Conservation (phyloP, 441 rosid species). For the Erodium texanum region DNA sequence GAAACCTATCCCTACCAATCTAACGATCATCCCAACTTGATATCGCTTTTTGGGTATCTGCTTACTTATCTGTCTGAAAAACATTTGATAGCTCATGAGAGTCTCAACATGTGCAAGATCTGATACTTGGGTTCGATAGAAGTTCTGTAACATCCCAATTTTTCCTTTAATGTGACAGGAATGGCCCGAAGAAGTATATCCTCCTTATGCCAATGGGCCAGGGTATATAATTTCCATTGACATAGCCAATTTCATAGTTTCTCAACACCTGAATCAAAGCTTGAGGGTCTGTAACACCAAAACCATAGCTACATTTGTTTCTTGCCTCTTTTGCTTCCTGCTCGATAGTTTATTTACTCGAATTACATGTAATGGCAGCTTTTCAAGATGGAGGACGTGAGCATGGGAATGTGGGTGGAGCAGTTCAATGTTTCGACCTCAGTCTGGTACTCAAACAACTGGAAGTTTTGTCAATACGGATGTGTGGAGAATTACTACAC, state of each 20-base stretch:
- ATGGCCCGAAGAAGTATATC: conserved; percentile 88
- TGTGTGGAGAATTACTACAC: conserved; percentile 82
- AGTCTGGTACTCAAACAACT: conserved; percentile 78
- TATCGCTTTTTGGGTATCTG: background rate
- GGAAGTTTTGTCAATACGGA: conserved; percentile 95
- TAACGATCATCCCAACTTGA: background rate
- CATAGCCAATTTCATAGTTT: conserved; percentile 53
- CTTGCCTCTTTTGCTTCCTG: background rate
- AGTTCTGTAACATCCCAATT: no score
- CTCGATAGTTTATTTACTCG: background rate
- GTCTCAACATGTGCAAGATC: background rate
- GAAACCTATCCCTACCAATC: background rate
- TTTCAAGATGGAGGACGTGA: conserved; percentile 99
- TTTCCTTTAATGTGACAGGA: conserved; percentile 48
- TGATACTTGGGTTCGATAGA: background rate
- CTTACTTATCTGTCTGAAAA: background rate
- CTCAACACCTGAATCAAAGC: conserved; percentile 47
- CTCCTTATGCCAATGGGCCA: conserved; percentile 95
- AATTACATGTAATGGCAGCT: conserved; percentile 37
- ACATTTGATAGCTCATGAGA: background rate
- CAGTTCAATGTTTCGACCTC: conserved; percentile 49
- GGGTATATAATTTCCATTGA: conserved; percentile 77
- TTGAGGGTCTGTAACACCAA: conserved; percentile 50
- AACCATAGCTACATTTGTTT: background rate
- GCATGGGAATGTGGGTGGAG: conserved; percentile 99